A percentile compares a stretch with the other conserved stretches of the same genome.
phyloP scores from a whole-genome alignment of 176 grass and related monocot species.

The Cenchrus fungigraminus region DNA sequence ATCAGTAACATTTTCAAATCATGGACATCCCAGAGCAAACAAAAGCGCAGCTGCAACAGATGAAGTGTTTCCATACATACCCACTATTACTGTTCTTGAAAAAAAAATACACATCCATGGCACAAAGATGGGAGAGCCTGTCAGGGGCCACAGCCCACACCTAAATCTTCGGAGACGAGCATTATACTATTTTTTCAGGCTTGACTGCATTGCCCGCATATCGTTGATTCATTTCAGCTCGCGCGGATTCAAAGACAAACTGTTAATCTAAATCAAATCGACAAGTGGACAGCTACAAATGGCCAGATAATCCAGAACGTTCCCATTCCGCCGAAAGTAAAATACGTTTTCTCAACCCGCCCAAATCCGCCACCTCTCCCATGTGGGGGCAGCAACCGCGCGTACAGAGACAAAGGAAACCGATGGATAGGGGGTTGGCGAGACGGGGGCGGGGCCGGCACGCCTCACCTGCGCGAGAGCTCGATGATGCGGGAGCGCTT shows the following conservation, averaged over 20 bases:
- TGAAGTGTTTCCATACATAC: not conserved
- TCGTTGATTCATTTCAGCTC: not conserved
- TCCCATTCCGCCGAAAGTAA: not conserved
- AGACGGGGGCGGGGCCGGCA: not conserved
- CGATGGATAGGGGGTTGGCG: not conserved
- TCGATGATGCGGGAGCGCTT: constrained; percentile 93
- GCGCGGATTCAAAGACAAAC: not conserved
- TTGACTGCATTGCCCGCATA: not conserved
- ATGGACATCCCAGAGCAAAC: not conserved
- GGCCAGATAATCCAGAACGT: not conserved
- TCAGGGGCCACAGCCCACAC: not conserved
- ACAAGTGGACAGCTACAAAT: not conserved
- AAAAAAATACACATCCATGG: not conserved
- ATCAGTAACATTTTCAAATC: not conserved
- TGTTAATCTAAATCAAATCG: not conserved
- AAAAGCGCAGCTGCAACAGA: not conserved
- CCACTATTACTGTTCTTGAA: not conserved
- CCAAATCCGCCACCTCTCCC: not conserved
- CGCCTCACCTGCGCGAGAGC: constrained; percentile 76
- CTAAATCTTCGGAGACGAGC: not conserved
- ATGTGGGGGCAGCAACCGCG: not conserved
- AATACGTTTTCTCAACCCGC: not conserved
- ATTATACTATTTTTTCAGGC: not conserved
- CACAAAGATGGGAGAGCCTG: not conserved
- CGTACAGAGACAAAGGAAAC: too few species aligned